Conservation (phyloP, 1,139 yeast species). For the Pichia sp. region DNA sequence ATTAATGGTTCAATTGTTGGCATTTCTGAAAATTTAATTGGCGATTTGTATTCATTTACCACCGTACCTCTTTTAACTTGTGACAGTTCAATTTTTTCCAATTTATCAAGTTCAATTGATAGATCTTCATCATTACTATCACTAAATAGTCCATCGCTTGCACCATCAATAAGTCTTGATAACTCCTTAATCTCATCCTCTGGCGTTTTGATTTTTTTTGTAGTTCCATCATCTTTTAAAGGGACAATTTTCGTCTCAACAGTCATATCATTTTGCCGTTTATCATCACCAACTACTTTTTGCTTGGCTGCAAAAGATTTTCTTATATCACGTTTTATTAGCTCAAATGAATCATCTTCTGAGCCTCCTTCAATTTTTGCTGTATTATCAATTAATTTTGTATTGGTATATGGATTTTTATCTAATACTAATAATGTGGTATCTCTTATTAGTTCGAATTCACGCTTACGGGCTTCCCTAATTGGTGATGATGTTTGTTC, state of each 20-base stretch:
- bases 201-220: slow-evolving; percentile 20
- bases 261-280: not conserved
- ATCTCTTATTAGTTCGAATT: slow-evolving; percentile 16
- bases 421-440: slow-evolving; percentile 16
- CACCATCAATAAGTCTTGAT: slow-evolving; percentile 18
- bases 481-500: slow-evolving; percentile 19
- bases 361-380: too few species aligned
- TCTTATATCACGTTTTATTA: slow-evolving; percentile 26
- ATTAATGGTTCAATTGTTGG: slow-evolving; percentile 42
- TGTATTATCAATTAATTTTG: too few species aligned
- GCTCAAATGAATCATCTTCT: slow-evolving; percentile 27
- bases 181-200: slow-evolving; percentile 20
- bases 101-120: slow-evolving; percentile 21
- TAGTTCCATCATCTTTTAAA: too few species aligned
- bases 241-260: not conserved
- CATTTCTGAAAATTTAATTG: slow-evolving; percentile 38
- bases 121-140: slow-evolving; percentile 23
- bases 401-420: too few species aligned
- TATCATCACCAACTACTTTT: too few species aligned
- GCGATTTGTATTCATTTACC: slow-evolving; percentile 20
- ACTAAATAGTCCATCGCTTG: slow-evolving; percentile 18
- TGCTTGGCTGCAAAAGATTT: slow-evolving; percentile 27
- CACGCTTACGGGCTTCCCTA: slow-evolving; percentile 15
- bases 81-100: slow-evolving; percentile 27
- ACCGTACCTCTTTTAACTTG: slow-evolving; percentile 19